Conservation (phyloP, 1,284 basidiomycete genomes). For the Moniliella sp. region DNA sequence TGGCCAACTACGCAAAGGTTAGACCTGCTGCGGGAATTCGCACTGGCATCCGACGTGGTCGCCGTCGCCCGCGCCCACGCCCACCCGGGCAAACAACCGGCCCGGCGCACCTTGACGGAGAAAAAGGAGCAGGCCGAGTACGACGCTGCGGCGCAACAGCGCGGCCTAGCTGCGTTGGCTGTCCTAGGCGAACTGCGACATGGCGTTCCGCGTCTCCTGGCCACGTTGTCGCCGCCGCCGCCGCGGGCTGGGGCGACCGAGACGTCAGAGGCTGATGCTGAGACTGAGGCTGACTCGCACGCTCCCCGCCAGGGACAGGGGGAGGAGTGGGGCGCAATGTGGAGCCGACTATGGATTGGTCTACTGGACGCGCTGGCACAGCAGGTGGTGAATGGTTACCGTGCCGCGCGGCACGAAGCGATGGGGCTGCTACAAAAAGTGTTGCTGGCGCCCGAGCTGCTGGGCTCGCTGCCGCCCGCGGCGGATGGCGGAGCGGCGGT, state of each 20-base stretch:
- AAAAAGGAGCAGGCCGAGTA: conserved; percentile 28
- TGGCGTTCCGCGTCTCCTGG: conserved; percentile 14
- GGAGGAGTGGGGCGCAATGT: no score
- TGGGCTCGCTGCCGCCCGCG: conserved; percentile 41
- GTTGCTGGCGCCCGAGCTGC: conserved; percentile 55
- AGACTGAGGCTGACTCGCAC: conserved; percentile 29
- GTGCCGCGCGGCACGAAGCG: conserved; percentile 63
- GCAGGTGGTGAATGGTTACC: conserved; percentile 64
- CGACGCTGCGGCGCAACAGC: conserved; percentile 37
- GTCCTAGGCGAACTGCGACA: conserved; percentile 39
- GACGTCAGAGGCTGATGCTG: neutral
- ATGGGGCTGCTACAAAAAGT: conserved; percentile 67
- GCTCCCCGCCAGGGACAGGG: no score
- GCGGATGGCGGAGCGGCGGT: conserved; percentile 39
- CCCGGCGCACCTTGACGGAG: conserved; percentile 19
- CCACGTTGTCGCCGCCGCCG: no score
- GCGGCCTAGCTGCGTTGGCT: conserved; percentile 62
- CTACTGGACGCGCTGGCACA: conserved; percentile 54
- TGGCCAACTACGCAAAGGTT: neutral
- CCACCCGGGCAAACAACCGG: neutral
- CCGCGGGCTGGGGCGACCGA: no score
- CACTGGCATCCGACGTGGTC: neutral
- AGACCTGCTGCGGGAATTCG: neutral
- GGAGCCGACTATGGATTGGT: conserved; percentile 62
- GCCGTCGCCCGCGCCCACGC: neutral